A percentile compares a stretch with the other conserved stretches of the same genome.
Evolutionary conservation across 805 yeast genomes (phyloP).

Genomic region (Candida chauliodis): DNA sequence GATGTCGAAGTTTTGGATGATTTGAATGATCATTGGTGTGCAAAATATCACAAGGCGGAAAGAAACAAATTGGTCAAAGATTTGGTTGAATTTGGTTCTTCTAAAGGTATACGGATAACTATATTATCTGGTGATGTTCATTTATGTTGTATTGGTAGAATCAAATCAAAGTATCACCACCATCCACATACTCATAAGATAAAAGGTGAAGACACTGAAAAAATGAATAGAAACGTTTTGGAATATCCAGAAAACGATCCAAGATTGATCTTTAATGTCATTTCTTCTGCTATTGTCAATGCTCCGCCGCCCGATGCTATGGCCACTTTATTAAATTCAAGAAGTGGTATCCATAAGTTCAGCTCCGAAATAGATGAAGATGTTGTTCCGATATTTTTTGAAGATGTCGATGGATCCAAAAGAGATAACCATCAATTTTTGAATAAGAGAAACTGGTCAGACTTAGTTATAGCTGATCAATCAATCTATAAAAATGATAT

Average conservation of each 20-base stretch:
- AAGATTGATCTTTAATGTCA: constrained; percentile 74
- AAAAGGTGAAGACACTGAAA: constrained; percentile 14
- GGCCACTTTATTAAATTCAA: constrained; percentile 66
- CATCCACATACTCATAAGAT: constrained; percentile 23
- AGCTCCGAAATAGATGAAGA: constrained; percentile 71
- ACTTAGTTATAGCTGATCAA: constrained; percentile 52
- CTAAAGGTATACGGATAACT: constrained; percentile 68
- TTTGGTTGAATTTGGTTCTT: constrained; percentile 64
- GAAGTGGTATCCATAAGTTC: constrained; percentile 68
- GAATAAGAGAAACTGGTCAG: constrained; percentile 72
- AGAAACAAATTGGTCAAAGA: constrained; percentile 65
- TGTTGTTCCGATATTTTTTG: constrained; percentile 65
- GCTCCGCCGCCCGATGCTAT: constrained; percentile 90
- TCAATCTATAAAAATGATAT: constrained; percentile 21
- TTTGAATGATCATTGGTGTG: constrained; percentile 95
- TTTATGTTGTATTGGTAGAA: constrained; percentile 76
- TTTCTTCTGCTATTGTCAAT: constrained; percentile 86
- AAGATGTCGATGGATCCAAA: constrained; percentile 51
- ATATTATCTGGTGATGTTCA: constrained; percentile 94
- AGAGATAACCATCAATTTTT: constrained; percentile 52
- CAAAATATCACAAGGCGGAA: constrained; percentile 79
- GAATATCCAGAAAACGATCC: constrained; percentile 65
- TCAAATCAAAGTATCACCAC: constrained; percentile 51
- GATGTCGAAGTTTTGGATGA: constrained; percentile 89
- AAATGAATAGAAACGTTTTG: constrained; percentile 37